phyloP scores from a whole-genome alignment of 2,329 filamentous ascomycete species.

The Fusarium globosum region DNA sequence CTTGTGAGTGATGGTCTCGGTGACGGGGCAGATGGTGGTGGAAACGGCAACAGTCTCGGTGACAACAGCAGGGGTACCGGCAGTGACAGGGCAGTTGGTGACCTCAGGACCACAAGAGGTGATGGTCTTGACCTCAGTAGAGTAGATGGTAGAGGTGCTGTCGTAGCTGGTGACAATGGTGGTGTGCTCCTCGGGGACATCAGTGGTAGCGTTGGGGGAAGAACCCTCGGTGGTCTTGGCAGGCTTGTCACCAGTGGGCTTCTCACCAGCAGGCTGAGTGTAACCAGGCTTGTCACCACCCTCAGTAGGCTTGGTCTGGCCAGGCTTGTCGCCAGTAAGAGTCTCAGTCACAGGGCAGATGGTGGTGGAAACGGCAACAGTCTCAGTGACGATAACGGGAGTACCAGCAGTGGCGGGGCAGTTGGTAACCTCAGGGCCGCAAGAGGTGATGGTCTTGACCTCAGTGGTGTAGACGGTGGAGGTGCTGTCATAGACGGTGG shows the following conservation, averaged over 20 bases:
- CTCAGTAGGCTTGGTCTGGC: constrained; percentile 16
- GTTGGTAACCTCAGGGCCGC: constrained; percentile 58
- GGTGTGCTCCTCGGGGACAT: constrained; percentile 31
- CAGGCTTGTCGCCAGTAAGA: constrained; percentile 30
- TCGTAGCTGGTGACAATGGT: constrained; percentile 35
- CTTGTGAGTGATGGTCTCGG: constrained; percentile 38
- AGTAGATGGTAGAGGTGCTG: constrained; percentile 25
- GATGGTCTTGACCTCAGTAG: constrained; percentile 35
- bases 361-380: constrained; percentile 68
- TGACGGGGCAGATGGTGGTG: constrained; percentile 42
- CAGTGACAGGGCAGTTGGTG: constrained; percentile 60
- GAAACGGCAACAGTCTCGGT: constrained; percentile 41
- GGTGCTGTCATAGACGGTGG: constrained; percentile 54
- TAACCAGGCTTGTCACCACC: constrained; percentile 15
- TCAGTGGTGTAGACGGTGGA: constrained; percentile 64
- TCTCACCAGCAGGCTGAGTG: constrained; percentile 9
- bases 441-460: constrained; percentile 62
- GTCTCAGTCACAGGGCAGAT: constrained; percentile 71
- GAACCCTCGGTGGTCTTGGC: constrained; percentile 32
- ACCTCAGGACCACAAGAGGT: constrained; percentile 48
- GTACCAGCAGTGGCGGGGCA: constrained; percentile 61
- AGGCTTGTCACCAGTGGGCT: constrained; percentile 29
- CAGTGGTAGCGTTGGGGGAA: constrained; percentile 42
- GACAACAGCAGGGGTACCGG: constrained; percentile 36
- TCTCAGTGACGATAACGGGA: constrained; percentile 62